Percentiles rank a stretch among this genome's conserved stretches.
These are phyloP conservation scores for Leptomonas seymouri DNA, from an alignment of 208 protist genomes.

Conservation along the genomic window DNA sequence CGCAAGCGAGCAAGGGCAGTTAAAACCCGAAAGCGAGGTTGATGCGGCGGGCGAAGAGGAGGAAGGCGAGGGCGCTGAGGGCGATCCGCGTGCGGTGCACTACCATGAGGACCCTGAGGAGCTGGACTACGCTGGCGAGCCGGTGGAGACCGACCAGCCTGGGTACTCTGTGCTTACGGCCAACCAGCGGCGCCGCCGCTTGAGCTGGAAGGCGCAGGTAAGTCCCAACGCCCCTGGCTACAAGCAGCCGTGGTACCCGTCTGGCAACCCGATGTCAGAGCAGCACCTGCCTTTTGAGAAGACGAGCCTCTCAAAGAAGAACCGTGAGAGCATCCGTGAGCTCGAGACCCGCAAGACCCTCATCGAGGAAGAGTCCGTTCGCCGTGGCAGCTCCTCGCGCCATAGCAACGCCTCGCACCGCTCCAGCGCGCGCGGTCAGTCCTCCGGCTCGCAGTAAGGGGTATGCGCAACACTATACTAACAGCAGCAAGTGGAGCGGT, in stretches of 20 bases:
- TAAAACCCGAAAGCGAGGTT: too few relatives aligned
- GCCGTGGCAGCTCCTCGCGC: constrained; percentile 40
- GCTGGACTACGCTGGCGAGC: constrained; percentile 4
- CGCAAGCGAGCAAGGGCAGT: too few relatives aligned
- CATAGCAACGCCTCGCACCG: constrained; percentile 36
- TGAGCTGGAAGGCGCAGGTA: constrained; percentile 12
- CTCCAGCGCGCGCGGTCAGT: constrained; percentile 27
- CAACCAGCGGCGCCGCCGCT: constrained; percentile 6
- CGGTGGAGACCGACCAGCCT: constrained; percentile 7
- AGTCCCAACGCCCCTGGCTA: constrained; percentile 21
- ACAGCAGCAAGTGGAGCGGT: too few relatives aligned
- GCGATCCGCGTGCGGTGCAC: constrained; percentile 10
- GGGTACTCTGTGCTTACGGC: constrained; percentile 8
- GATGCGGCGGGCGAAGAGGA: too few relatives aligned
- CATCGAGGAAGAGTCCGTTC: constrained; percentile 58
- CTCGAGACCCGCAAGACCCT: constrained; percentile 60
- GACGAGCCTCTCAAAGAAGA: constrained; percentile 57
- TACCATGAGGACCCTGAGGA: constrained; percentile 26
- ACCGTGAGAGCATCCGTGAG: constrained; percentile 65
- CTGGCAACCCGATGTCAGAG: constrained; percentile 45
- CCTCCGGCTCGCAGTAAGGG: constrained; percentile 20
- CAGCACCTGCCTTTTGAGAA: constrained; percentile 77
- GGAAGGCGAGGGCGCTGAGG: constrained; percentile 8
- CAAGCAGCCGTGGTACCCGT: constrained; percentile 74
- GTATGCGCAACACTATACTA: too few relatives aligned